These are phyloP conservation scores for Arabis hirsuta DNA, from an alignment of 345 rosid species.

Conservation along the genomic window DNA sequence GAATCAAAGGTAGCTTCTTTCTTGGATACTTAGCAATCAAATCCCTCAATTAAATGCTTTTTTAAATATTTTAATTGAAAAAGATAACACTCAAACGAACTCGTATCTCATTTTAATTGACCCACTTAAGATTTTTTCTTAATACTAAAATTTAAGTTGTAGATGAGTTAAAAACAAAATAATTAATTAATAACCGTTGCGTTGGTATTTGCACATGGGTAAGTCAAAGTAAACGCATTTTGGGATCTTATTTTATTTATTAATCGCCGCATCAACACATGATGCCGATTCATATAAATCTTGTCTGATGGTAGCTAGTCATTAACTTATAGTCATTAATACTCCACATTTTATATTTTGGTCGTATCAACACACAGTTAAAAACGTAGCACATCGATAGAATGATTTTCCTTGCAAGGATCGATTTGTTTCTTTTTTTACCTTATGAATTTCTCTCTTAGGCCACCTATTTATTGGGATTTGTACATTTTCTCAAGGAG, in stretches of 20 bases:
- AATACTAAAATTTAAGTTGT: constrained; percentile 16
- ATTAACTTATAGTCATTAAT: constrained; percentile 35
- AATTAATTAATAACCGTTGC: constrained; percentile 34
- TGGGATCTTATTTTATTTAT: constrained; percentile 39
- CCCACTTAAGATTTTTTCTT: constrained; percentile 35
- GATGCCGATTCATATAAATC: constrained; percentile 34
- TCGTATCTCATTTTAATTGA: constrained; percentile 41
- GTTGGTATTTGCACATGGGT: constrained; percentile 45
- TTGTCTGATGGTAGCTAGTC: constrained; percentile 43
- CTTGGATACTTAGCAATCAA: constrained; percentile 41
- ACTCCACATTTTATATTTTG: neutral
- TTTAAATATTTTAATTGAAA: neutral
- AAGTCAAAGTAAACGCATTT: constrained; percentile 47
- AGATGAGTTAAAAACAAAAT: constrained; percentile 36
- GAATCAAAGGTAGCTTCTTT: constrained; percentile 33
- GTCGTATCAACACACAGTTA: neutral
- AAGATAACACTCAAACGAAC: constrained; percentile 14
- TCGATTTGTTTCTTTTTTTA: constrained; percentile 23
- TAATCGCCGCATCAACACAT: constrained; percentile 48
- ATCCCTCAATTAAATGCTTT: constrained; percentile 33
- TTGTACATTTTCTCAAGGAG: constrained; percentile 56
- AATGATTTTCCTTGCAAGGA: no score
- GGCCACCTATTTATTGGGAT: constrained; percentile 78
- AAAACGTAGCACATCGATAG: neutral
- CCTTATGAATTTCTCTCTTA: constrained; percentile 80